These are phyloP conservation scores for Pseudophaeomoniella oleicola DNA, from an alignment of 2,329 filamentous ascomycete species.

Conservation along the genomic window DNA sequence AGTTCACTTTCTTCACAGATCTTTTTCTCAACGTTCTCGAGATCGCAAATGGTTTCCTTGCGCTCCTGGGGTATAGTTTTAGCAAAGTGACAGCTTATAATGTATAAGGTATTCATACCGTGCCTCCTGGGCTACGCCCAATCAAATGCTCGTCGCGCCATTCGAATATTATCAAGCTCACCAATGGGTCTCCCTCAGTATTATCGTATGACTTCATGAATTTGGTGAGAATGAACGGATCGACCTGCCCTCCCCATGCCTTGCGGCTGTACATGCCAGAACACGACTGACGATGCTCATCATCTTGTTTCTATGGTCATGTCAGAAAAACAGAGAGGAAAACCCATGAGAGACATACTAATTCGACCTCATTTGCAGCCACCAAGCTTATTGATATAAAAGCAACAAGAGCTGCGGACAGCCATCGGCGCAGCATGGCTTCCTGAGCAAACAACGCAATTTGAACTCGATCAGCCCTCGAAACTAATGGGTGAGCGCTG, in stretches of 20 bases:
- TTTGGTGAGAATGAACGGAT: constrained; percentile 79
- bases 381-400: constrained; percentile 10
- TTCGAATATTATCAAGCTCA: constrained; percentile 84
- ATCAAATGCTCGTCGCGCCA: constrained; percentile 76
- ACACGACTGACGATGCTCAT: constrained; percentile 70
- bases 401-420: background rate
- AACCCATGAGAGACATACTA: constrained; percentile 19
- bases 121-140: constrained; percentile 47
- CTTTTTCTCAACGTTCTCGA: constrained; percentile 50
- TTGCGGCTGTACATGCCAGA: constrained; percentile 86
- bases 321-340: constrained; percentile 4
- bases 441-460: no score
- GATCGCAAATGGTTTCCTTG: constrained; percentile 62
- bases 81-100: background rate
- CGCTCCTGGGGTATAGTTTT: constrained; percentile 15
- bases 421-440: constrained; percentile 2
- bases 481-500: no score
- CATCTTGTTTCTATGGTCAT: constrained; percentile 51
- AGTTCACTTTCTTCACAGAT: constrained; percentile 65
- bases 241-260: constrained; percentile 73
- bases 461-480: no score
- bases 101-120: background rate
- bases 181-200: constrained; percentile 54
- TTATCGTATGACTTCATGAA: constrained; percentile 50
- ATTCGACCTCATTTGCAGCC: constrained; percentile 29